Conservation (phyloP, 805 yeast species). For the Starmerella scarabaei region DNA sequence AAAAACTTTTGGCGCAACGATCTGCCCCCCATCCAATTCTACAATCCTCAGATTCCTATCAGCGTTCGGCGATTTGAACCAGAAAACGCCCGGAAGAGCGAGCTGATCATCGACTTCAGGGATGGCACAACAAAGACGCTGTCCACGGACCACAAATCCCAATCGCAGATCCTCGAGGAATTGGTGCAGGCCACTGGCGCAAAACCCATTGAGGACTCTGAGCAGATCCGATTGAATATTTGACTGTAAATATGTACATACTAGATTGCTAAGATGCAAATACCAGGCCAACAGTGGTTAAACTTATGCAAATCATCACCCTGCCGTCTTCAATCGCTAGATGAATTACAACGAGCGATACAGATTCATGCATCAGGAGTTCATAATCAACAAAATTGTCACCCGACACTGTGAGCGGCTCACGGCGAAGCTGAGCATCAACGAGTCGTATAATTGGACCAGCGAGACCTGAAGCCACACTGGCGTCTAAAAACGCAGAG, state of each 20-base stretch:
- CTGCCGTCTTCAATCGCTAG: too few species aligned
- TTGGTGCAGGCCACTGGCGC: constrained; percentile 43
- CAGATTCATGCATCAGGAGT: too few species aligned
- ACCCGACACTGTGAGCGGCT: too few species aligned
- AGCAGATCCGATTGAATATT: constrained; percentile 12
- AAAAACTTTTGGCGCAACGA: constrained; percentile 62
- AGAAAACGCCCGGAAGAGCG: constrained; percentile 31
- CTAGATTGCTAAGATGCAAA: background rate
- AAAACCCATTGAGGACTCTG: constrained; percentile 30
- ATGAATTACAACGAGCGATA: too few species aligned
- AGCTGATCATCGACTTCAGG: constrained; percentile 31
- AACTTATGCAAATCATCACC: too few species aligned
- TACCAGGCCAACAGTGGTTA: background rate
- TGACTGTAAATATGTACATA: too few species aligned
- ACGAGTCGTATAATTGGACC: too few species aligned
- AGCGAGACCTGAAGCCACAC: too few species aligned
- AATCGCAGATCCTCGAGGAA: constrained; percentile 43
- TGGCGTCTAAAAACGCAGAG: too few species aligned
- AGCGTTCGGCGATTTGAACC: constrained; percentile 45
- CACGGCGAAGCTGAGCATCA: too few species aligned
- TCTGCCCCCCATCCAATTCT: constrained; percentile 67
- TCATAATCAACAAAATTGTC: too few species aligned
- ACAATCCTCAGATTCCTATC: constrained; percentile 60
- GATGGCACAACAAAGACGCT: constrained; percentile 33
- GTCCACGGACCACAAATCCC: constrained; percentile 41